These are phyloP conservation scores for Termitomyces titanicus DNA, from an alignment of 768 basidiomycete genomes.

Conservation along the genomic window DNA sequence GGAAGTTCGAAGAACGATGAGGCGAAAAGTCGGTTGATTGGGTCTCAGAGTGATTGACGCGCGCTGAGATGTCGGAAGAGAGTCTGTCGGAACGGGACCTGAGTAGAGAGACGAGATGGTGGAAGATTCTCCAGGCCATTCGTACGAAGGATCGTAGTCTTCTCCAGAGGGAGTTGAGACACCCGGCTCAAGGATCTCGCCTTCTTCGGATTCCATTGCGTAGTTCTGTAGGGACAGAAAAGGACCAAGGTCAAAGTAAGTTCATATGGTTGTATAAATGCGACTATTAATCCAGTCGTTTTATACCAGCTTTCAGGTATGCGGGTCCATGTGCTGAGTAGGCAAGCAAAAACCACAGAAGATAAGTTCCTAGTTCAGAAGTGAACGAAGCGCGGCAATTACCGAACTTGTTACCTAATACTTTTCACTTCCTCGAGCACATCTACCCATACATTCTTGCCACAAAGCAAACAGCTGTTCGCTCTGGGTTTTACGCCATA, in stretches of 20 bases:
- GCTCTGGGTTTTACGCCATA: background rate
- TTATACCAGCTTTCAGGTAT: constrained; percentile 5
- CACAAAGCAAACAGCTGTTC: background rate
- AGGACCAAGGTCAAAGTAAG: background rate
- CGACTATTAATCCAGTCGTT: background rate
- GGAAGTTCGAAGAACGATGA: constrained; percentile 54
- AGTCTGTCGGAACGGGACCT: constrained; percentile 7
- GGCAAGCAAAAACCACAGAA: background rate
- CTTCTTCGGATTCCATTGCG: constrained; percentile 24
- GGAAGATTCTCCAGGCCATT: constrained; percentile 52
- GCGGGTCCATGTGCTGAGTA: background rate
- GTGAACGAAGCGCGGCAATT: constrained; percentile 3
- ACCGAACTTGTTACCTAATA: constrained; percentile 3
- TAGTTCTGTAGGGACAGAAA: constrained; percentile 7
- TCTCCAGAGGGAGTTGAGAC: constrained; percentile 15
- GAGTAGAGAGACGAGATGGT: background rate
- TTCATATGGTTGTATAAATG: constrained; percentile 1
- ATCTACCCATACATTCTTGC: background rate
- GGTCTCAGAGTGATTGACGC: constrained; percentile 12
- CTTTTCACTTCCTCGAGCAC: background rate
- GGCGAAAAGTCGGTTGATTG: constrained; percentile 38
- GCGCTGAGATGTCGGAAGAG: constrained; percentile 4
- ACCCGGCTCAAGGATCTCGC: constrained; percentile 22
- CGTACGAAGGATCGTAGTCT: constrained; percentile 48
- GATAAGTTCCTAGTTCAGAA: background rate